Conservation (phyloP, 129 eudicot genomes). For the Lactuca saligna region DNA sequence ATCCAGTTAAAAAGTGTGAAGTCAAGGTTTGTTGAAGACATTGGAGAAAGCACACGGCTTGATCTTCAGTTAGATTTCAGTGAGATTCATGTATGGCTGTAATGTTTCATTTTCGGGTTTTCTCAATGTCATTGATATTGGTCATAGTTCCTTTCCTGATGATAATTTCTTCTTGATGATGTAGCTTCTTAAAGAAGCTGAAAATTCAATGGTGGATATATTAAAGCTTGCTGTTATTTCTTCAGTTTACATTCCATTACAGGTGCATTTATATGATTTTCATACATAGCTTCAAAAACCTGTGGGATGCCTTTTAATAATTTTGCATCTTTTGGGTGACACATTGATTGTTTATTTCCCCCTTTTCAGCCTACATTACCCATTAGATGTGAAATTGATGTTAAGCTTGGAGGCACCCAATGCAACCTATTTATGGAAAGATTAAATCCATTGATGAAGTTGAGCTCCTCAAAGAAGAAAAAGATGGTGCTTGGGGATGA, state of each 20-base stretch:
- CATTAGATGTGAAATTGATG: conserved; percentile 87
- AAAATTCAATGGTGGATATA: conserved; percentile 74
- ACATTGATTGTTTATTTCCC: conserved; percentile 12
- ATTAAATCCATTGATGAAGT: conserved; percentile 71
- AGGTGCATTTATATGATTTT: conserved; percentile 49
- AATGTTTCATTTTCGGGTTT: conserved; percentile 10
- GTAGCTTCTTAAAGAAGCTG: conserved; percentile 79
- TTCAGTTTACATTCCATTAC: conserved; percentile 82
- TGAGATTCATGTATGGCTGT: conserved; percentile 81
- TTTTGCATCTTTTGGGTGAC: conserved; percentile 18
- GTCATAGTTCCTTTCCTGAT: conserved; percentile 16
- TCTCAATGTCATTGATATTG: not conserved
- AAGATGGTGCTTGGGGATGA: conserved; percentile 57
- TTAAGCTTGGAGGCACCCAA: conserved; percentile 95
- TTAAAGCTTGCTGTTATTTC: conserved; percentile 77
- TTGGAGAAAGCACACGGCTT: conserved; percentile 87
- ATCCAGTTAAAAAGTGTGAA: conserved; percentile 75
- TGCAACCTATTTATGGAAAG: conserved; percentile 75
- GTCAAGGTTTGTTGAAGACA: conserved; percentile 79
- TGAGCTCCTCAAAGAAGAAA: conserved; percentile 57
- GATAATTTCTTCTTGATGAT: conserved; percentile 33
- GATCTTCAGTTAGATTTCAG: conserved; percentile 91
- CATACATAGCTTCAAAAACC: conserved; percentile 13
- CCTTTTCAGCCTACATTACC: conserved; percentile 76
- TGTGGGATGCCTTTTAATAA: not conserved